Evolutionary conservation across 179 eudicot genomes (phyloP).

Genomic region (Monotropa hypopitys): DNA sequence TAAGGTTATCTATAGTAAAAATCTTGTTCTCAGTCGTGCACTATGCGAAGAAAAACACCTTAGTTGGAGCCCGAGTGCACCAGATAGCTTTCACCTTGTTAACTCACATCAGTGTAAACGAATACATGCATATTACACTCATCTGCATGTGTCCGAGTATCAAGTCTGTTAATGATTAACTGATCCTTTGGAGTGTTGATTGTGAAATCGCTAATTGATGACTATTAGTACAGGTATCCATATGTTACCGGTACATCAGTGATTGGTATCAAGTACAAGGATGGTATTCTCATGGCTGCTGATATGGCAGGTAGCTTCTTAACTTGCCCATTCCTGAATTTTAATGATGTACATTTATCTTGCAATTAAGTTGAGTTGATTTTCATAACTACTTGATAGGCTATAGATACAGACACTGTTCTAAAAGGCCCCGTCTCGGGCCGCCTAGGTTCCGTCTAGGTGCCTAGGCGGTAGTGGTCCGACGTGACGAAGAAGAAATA

Average conservation of each 20-base stretch:
- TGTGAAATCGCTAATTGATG: background rate
- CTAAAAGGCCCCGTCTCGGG: too few relatives aligned
- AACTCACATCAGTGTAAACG: background rate
- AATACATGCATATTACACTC: too few relatives aligned
- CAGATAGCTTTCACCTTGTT: too few relatives aligned
- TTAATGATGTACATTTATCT: background rate
- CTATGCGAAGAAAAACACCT: too few relatives aligned
- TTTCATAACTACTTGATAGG: background rate
- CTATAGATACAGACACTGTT: too few relatives aligned
- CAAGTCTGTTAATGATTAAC: background rate
- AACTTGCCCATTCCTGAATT: background rate
- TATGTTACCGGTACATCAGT: conserved; percentile 96
- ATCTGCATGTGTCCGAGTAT: background rate
- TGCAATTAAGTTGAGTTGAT: background rate
- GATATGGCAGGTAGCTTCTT: conserved; percentile 84
- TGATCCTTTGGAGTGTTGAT: background rate
- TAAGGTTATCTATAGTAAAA: too few relatives aligned
- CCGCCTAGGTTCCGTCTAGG: too few relatives aligned
- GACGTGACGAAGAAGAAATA: too few relatives aligned
- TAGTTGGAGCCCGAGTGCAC: too few relatives aligned
- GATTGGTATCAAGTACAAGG: conserved; percentile 82
- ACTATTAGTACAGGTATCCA: conserved; percentile 44
- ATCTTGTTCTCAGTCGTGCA: too few relatives aligned
- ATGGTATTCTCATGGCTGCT: conserved; percentile 93
- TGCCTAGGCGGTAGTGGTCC: too few relatives aligned